A percentile compares a stretch with the other conserved stretches of the same genome.
phyloP scores from a whole-genome alignment of 257 asterid genomes.

The Gynochthodes officinalis region DNA sequence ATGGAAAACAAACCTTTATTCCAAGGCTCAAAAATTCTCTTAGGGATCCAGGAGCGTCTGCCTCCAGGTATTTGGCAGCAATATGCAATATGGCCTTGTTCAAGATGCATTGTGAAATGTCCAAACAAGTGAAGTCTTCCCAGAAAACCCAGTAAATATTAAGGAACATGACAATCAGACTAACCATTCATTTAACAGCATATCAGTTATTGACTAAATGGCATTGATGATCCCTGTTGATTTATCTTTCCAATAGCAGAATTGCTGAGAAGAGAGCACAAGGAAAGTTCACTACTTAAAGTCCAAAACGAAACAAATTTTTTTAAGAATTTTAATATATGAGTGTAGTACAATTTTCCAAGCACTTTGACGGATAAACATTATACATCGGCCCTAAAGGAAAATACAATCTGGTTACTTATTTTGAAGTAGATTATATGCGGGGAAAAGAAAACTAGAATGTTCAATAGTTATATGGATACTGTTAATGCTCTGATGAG shows the following conservation, averaged over 20 bases:
- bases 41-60: conserved; percentile 58
- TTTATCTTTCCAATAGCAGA: background rate
- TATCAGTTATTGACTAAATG: background rate
- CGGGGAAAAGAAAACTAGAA: background rate
- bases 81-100: conserved; percentile 68
- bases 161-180: conserved; percentile 34
- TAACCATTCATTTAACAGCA: background rate
- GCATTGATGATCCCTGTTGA: background rate
- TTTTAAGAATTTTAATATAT: background rate
- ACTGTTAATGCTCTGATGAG: conserved; percentile 61
- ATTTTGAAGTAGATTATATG: too few relatives aligned
- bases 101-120: conserved; percentile 82
- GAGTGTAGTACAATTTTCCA: background rate
- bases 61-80: conserved; percentile 59
- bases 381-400: background rate
- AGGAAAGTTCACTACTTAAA: background rate
- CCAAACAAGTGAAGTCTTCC: conserved; percentile 94
- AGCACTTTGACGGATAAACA: background rate
- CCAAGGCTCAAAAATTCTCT: conserved; percentile 64
- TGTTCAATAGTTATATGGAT: conserved; percentile 39
- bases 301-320: background rate
- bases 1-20: conserved; percentile 49
- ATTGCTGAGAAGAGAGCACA: background rate
- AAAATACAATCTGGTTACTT: background rate
- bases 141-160: conserved; percentile 57